phyloP scores from a whole-genome alignment of 306 rosid genomes.

The Pyrus communis region DNA sequence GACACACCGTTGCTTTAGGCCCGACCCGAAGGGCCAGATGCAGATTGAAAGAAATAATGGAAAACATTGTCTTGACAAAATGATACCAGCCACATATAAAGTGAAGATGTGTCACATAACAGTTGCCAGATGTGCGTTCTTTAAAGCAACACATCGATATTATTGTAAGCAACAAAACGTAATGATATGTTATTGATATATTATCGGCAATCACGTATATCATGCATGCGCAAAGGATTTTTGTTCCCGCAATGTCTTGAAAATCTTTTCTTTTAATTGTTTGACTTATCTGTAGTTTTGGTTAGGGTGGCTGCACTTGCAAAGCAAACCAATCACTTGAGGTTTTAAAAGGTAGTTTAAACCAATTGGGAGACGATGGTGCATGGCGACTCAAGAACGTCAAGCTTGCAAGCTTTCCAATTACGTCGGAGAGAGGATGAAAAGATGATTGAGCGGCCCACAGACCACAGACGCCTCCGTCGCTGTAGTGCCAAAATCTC shows the following conservation, averaged over 20 bases:
- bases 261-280: background rate
- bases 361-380: background rate
- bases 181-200: background rate
- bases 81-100: background rate
- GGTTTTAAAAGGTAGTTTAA: background rate
- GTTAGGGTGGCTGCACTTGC: background rate
- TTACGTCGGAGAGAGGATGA: background rate
- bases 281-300: background rate
- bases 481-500: background rate
- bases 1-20: background rate
- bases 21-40: background rate
- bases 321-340: background rate
- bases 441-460: background rate
- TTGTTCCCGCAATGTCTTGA: background rate
- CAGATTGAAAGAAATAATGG: background rate
- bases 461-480: background rate
- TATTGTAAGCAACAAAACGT: too few species aligned
- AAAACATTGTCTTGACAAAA: background rate
- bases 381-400: background rate
- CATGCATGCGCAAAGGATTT: background rate
- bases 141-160: background rate
- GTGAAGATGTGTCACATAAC: background rate
- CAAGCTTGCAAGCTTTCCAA: background rate
- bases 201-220: background rate
- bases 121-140: background rate